Conservation (phyloP, 2,329 filamentous ascomycete genomes). For the Sarocladium oryzae region DNA sequence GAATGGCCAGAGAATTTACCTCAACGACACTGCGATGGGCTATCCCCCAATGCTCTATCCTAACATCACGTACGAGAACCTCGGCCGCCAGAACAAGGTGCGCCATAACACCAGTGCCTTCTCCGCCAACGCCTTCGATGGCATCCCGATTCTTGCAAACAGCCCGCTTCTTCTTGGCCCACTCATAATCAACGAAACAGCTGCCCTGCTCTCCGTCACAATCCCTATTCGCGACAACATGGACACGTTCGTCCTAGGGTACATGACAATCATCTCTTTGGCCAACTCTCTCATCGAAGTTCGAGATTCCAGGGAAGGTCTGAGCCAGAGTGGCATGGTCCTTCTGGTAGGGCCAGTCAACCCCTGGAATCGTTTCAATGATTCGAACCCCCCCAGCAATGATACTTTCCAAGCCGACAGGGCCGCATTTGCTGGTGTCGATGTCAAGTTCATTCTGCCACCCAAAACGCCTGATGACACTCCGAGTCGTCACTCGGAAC, state of each 20-base stretch:
- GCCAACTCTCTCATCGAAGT: slow-evolving; percentile 58
- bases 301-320: slow-evolving; percentile 57
- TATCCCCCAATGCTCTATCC: slow-evolving; percentile 71
- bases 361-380: slow-evolving; percentile 57
- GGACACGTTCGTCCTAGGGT: slow-evolving; percentile 63
- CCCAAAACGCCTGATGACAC: slow-evolving; percentile 35
- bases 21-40: slow-evolving; percentile 58
- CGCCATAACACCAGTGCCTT: slow-evolving; percentile 34
- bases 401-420: slow-evolving; percentile 33
- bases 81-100: slow-evolving; percentile 32
- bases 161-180: slow-evolving; percentile 70
- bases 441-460: slow-evolving; percentile 56
- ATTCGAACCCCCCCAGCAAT: slow-evolving; percentile 38
- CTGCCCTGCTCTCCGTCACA: slow-evolving; percentile 74
- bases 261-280: slow-evolving; percentile 74
- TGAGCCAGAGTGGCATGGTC: slow-evolving; percentile 63
- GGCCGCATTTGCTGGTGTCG: slow-evolving; percentile 32
- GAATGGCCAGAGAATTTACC: slow-evolving; percentile 50
- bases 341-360: slow-evolving; percentile 64
- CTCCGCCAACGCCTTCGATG: slow-evolving; percentile 43
- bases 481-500: slow-evolving; percentile 9
- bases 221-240: slow-evolving; percentile 65
- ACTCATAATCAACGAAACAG: slow-evolving; percentile 62
- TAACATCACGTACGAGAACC: slow-evolving; percentile 61
- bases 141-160: slow-evolving; percentile 41